phyloP scores from a whole-genome alignment of 768 basidiomycete species.

The Clitopilus passeckerianus region DNA sequence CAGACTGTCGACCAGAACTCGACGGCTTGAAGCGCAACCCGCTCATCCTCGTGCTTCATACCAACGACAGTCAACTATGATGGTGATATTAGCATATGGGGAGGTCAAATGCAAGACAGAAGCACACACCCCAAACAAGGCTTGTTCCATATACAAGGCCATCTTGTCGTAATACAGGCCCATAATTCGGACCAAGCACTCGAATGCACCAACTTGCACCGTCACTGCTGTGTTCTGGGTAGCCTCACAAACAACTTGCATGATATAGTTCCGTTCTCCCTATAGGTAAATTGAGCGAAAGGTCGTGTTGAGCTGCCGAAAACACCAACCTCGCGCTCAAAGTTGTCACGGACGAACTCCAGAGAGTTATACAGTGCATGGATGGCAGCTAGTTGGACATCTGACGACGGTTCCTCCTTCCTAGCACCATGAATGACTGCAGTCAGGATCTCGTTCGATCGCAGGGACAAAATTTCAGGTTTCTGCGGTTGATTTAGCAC shows the following conservation, averaged over 20 bases:
- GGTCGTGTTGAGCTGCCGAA: background rate
- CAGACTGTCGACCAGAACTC: conserved; percentile 99
- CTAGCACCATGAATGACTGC: conserved; percentile 98
- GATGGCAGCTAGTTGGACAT: conserved; percentile 92
- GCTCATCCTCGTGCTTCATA: conserved; percentile 91
- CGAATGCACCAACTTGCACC: conserved; percentile 96
- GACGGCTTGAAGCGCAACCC: conserved; percentile 92
- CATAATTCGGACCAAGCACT: conserved; percentile 96
- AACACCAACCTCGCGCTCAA: conserved; percentile 86
- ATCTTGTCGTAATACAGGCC: conserved; percentile 98
- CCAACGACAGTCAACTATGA: conserved; percentile 89
- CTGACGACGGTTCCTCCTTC: conserved; percentile 87
- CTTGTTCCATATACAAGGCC: conserved; percentile 99
- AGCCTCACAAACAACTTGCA: conserved; percentile 99
- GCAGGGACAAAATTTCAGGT: conserved; percentile 83
- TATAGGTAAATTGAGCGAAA: conserved; percentile 24
- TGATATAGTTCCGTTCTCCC: conserved; percentile 99
- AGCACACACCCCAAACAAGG: conserved; percentile 79
- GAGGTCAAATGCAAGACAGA: conserved; percentile 5
- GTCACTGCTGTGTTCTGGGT: conserved; percentile 77
- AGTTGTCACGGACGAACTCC: conserved; percentile 97
- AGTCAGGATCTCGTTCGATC: conserved; percentile 96
- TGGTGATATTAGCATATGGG: conserved; percentile 7
- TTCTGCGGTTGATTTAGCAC: conserved; percentile 48
- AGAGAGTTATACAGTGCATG: conserved; percentile 92